Evolutionary conservation across 2,329 filamentous ascomycete species (phyloP), one percentile per base, ranked within the genome.

Genomic region (Trichoderma endophyticum): DNA sequence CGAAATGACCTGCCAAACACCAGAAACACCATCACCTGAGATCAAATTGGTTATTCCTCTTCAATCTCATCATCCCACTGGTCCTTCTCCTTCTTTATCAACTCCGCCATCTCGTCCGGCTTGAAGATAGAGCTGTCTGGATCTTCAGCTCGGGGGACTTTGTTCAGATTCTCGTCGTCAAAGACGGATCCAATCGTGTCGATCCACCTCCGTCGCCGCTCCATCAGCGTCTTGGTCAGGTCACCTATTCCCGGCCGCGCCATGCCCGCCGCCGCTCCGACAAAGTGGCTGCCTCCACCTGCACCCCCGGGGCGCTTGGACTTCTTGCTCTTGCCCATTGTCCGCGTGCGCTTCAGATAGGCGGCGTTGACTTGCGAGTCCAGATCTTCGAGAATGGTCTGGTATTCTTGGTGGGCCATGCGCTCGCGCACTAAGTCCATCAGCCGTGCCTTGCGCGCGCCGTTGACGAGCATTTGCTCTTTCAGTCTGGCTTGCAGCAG

Each of bases 381-480:
- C 26, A 99, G 90, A 80, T 99, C 96, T 80, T 99, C 96, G 65
- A 97, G 91, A 77, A 99, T 99, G 71, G 94, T 98, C 80, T 92
- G 92, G 84, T 97, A 99, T 80, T 99, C 96, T 79, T 99, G 96
- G 83, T 96, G 91, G 0, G 96, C 96, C 89, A 99, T 95, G 75
- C 94, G 91, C 80, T 97, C 95, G 77, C 94, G 92, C 8, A 96
- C 93, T 32, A 98, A 87, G 48, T 98, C 95, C 1, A 93, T 90
- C 12, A 99, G 86, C 3, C 95, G 90, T 7, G 93, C 87, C 82
- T 98, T 98, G 74, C 94, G 92, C 6, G 95, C 94, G 51, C 95
- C 95, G 80, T 99, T 99, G 81, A 93, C 85, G 71, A 97, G 89
- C 80, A 93, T 92, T 79, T 96, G 92, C 72, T 94, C 90, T 75